These are phyloP conservation scores for Priceomyces melissophilus DNA, from an alignment of 805 yeast species.

Conservation along the genomic window DNA sequence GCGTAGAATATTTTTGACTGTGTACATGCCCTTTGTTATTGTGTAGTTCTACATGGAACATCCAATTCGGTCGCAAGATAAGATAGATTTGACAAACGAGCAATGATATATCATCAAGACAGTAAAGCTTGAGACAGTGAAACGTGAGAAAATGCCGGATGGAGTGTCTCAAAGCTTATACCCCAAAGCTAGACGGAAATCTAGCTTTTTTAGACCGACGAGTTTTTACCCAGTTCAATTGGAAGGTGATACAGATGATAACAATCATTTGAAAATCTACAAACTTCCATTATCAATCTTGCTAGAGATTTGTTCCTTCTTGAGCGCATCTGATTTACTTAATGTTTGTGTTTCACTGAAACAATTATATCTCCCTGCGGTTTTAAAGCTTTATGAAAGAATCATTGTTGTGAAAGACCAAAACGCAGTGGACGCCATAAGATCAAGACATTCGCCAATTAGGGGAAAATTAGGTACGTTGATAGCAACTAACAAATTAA, in stretches of 20 bases:
- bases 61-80: background rate
- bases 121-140: background rate
- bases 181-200: conserved; percentile 7
- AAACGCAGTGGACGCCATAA: conserved; percentile 4
- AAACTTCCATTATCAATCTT: conserved; percentile 18
- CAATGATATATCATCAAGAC: background rate
- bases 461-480: conserved; percentile 17
- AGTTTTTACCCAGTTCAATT: conserved; percentile 6
- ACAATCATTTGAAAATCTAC: conserved; percentile 10
- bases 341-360: conserved; percentile 17
- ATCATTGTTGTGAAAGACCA: conserved; percentile 16
- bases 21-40: no score
- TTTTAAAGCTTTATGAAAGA: conserved; percentile 17
- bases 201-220: conserved; percentile 12
- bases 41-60: no score
- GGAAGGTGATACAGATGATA: background rate
- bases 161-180: background rate
- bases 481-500: conserved; percentile 11
- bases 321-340: conserved; percentile 19
- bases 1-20: no score
- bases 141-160: background rate
- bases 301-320: conserved; percentile 15
- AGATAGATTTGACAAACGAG: background rate
- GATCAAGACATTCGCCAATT: conserved; percentile 9
- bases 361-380: conserved; percentile 25